Conservation (phyloP, 2,329 filamentous ascomycete species). For the Acrocalymma vagum region DNA sequence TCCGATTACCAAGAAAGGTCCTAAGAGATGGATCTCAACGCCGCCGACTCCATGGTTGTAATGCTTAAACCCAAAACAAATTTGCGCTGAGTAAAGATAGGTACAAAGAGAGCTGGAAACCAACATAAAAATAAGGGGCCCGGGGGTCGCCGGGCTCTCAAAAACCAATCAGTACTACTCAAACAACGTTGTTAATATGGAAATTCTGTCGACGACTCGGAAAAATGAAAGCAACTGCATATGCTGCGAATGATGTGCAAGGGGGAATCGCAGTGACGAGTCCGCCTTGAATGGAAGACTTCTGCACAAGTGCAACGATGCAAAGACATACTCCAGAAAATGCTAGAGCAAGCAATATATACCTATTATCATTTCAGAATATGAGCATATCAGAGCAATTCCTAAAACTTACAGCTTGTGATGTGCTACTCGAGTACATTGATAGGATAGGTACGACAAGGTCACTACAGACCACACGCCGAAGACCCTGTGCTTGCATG, state of each 20-base stretch:
- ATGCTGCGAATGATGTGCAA: slow-evolving; percentile 22
- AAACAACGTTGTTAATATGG: no score
- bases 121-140: no score
- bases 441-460: slow-evolving; percentile 16
- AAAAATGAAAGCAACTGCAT: slow-evolving; percentile 19
- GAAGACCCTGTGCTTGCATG: slow-evolving; percentile 16
- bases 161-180: no score
- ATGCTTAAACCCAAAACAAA: no score
- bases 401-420: slow-evolving; percentile 16
- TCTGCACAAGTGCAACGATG: slow-evolving; percentile 16
- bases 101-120: no score
- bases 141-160: no score
- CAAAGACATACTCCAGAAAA: slow-evolving; percentile 13
- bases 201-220: no score
- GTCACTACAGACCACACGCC: slow-evolving; percentile 18
- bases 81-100: no score
- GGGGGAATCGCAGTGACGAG: slow-evolving; percentile 22
- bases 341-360: slow-evolving; percentile 16
- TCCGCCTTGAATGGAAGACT: slow-evolving; percentile 15
- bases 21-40: no score
- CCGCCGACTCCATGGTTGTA: no score
- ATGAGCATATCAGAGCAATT: not conserved
- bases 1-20: no score
- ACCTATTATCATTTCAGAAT: slow-evolving; percentile 12
- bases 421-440: slow-evolving; percentile 16